Evolutionary conservation across 129 eudicot species (phyloP).

Genomic region (Logfia minima): DNA sequence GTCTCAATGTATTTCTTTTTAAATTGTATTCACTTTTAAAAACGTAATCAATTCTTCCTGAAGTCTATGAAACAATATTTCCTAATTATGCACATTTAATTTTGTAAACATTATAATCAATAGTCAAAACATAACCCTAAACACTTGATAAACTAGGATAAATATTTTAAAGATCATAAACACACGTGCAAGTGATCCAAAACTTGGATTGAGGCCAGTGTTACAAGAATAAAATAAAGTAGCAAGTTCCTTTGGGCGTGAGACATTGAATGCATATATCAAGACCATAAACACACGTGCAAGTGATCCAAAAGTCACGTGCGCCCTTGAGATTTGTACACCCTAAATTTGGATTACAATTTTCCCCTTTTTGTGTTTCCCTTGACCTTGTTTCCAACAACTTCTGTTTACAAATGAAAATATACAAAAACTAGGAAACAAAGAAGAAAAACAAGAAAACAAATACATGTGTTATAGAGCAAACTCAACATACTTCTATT

Average conservation of each 20-base stretch:
- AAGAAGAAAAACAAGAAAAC: constrained; percentile 33
- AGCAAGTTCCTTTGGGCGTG: constrained; percentile 23
- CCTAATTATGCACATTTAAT: too few relatives aligned
- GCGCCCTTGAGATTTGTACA: constrained; percentile 43
- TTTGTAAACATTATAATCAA: constrained; percentile 3
- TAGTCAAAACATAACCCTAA: not conserved
- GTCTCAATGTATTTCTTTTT: too few relatives aligned
- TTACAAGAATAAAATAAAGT: constrained; percentile 25
- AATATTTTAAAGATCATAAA: constrained; percentile 2
- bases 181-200: too few relatives aligned
- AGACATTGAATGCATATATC: constrained; percentile 38
- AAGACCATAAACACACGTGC: constrained; percentile 45
- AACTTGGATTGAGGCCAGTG: constrained; percentile 31
- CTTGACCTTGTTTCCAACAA: constrained; percentile 44
- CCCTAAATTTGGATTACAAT: constrained; percentile 30
- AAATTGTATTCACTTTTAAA: too few relatives aligned
- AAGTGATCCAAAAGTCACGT: constrained; percentile 35
- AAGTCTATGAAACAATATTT: not conserved
- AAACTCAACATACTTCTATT: constrained; percentile 36
- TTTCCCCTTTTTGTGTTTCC: constrained; percentile 44
- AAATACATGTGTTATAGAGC: constrained; percentile 39
- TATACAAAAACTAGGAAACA: constrained; percentile 35
- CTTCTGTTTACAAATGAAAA: constrained; percentile 22
- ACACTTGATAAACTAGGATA: not conserved
- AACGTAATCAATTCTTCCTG: not conserved